Evolutionary conservation across 2,329 filamentous ascomycete species (phyloP).

Genomic region (Colletotrichum sp.): DNA sequence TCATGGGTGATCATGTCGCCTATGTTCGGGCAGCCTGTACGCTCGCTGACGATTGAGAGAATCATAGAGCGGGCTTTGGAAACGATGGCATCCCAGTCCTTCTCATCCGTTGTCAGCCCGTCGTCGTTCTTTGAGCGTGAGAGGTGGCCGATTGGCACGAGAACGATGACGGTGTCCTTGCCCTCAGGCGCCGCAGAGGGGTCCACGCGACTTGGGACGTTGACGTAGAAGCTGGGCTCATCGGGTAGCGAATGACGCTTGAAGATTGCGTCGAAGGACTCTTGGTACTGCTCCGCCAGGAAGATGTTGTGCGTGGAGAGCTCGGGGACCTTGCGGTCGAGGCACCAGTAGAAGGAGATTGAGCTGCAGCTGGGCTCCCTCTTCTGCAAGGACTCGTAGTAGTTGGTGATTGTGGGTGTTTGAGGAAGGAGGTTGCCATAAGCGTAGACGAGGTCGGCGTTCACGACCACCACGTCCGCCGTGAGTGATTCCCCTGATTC

Average conservation of each 20-base stretch:
- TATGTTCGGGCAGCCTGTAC: conserved; percentile 61
- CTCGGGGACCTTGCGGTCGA: conserved; percentile 64
- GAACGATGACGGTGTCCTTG: conserved; percentile 69
- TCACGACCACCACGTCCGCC: conserved; percentile 73
- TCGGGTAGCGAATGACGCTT: conserved; percentile 69
- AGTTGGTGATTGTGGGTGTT: conserved; percentile 29
- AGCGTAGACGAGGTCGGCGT: conserved; percentile 76
- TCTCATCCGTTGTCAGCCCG: conserved; percentile 38
- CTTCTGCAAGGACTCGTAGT: conserved; percentile 45
- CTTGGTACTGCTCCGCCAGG: conserved; percentile 73
- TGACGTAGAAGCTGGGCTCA: conserved; percentile 78
- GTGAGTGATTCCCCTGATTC: conserved; percentile 60
- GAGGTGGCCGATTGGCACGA: conserved; percentile 76
- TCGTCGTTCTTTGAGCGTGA: conserved; percentile 46
- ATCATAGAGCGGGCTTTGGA: conserved; percentile 63
- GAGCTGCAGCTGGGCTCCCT: conserved; percentile 70
- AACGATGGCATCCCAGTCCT: conserved; percentile 69
- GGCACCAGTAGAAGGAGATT: conserved; percentile 79
- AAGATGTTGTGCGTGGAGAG: conserved; percentile 79
- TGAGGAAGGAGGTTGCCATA: conserved; percentile 73
- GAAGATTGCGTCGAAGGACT: conserved; percentile 80
- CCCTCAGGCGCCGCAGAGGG: conserved; percentile 68
- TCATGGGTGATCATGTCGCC: conserved; percentile 60
- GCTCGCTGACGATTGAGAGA: conserved; percentile 62
- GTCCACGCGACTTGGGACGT: conserved; percentile 75